Evolutionary conservation across 306 rosid genomes (phyloP), one percentile per base, ranked within the genome.

Genomic region (Trifolium pratense): DNA sequence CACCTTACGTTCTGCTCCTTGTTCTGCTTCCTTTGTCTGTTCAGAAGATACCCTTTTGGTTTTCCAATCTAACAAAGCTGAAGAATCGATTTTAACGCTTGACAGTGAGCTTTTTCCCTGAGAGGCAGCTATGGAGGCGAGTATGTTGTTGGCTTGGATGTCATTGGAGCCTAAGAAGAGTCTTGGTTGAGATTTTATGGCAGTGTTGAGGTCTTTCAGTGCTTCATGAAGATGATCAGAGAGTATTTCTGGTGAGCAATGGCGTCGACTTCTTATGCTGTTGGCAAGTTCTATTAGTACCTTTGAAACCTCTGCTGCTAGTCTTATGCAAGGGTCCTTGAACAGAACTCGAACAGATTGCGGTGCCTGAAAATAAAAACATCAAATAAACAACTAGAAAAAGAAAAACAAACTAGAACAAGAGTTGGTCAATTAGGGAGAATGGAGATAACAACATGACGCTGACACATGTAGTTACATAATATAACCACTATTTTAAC

Each of bases 201-300:
- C 93, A 0, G 69, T 59, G 86, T 89, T 91, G 5, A 93, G 89
- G 74, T 93, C 97, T 57, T 82, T 85, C 15, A 93, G 45, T 29
- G 97, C 96, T 68, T 91, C 87, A 10, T 93, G 91, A 21, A 93
- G 97, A 73, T 89, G 86, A 43, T 91, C 92, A 0, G 97, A 87
- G 71, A 91, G 97, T 16, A 91, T 86, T 68, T 86, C 98, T 0
- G 85, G 97, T 1, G 96, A 86, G 83, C 96, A 91, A 26, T 91
- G 97, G 42, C 87, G 87, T 3, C 89, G 86, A 3, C 76, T 87
- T 17, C 85, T 83, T 67, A 89, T 83, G 86, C 92, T 91, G 39
- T 64, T 82, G 51, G 89, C 88, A 0, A 93, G 97, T 75, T 91
- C 97, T 62, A 36, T 79, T 3, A 93, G 82, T 5, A 73, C 93